These are phyloP conservation scores for Rhizopus stolonifer DNA, from an alignment of 371 early-diverging fungal species.

Conservation along the genomic window DNA sequence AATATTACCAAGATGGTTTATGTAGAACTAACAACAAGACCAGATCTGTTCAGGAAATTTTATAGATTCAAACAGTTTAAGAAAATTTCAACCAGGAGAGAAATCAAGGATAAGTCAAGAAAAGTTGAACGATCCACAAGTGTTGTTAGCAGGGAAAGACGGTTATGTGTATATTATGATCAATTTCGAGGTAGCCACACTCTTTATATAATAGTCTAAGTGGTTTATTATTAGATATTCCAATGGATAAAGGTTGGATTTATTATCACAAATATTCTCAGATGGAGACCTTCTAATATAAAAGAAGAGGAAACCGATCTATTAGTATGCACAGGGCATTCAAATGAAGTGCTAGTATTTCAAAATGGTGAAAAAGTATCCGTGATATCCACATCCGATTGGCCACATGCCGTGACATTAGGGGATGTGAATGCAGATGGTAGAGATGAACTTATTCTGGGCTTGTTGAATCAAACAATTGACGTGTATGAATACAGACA, in stretches of 20 bases:
- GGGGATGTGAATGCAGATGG: constrained; percentile 53
- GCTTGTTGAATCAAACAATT: constrained; percentile 40
- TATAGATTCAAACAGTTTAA: constrained; percentile 14
- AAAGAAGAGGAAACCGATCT: constrained; percentile 35
- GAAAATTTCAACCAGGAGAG: constrained; percentile 8
- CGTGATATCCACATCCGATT: constrained; percentile 37
- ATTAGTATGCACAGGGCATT: constrained; percentile 46
- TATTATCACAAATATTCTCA: constrained; percentile 26
- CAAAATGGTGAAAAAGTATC: constrained; percentile 37
- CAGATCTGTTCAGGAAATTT: constrained; percentile 51
- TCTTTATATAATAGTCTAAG: constrained; percentile 14
- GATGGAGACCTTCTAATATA: constrained; percentile 33
- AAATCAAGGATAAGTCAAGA: constrained; percentile 2
- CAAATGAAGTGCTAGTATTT: constrained; percentile 34
- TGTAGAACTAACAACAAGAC: background rate
- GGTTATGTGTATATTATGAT: constrained; percentile 47
- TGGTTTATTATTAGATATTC: no score
- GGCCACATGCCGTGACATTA: constrained; percentile 41
- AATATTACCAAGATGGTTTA: background rate
- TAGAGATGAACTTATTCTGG: constrained; percentile 43
- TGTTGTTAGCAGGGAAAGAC: constrained; percentile 44
- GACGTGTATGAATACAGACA: constrained; percentile 38
- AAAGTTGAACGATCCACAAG: constrained; percentile 28
- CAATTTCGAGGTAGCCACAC: constrained; percentile 43
- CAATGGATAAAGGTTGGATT: constrained; percentile 40